phyloP scores from a whole-genome alignment of 441 rosid genomes.

The Croton setiger region DNA sequence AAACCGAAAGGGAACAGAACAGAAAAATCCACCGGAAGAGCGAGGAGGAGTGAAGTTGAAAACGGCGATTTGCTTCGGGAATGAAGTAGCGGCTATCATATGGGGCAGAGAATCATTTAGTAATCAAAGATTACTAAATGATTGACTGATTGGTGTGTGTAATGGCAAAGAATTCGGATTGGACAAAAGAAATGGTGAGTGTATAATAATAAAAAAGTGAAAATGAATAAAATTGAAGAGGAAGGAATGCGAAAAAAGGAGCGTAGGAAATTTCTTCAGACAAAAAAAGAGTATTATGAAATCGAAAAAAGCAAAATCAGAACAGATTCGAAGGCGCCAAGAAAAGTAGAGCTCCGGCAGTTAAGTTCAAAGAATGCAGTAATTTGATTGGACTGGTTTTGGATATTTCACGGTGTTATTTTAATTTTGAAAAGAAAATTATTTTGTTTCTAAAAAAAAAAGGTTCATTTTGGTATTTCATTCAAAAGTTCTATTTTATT shows the following conservation, averaged over 20 bases:
- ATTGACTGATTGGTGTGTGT: no score
- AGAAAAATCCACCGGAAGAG: background rate
- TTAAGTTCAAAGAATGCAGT: no score
- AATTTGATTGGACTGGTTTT: no score
- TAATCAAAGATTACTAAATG: no score
- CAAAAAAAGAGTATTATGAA: background rate
- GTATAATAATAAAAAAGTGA: background rate
- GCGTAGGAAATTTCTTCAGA: no score
- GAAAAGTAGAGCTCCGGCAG: background rate
- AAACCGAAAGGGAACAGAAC: background rate
- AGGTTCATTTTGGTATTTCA: no score
- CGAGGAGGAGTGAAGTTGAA: background rate
- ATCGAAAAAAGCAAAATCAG: background rate
- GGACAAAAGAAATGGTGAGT: background rate
- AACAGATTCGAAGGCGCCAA: background rate
- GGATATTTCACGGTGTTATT: no score
- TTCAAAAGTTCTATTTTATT: no score
- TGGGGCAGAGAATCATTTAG: conserved; percentile 33
- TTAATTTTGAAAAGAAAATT: no score
- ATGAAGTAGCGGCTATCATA: conserved; percentile 39
- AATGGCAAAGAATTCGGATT: background rate
- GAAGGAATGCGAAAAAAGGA: background rate
- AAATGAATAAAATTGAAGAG: background rate
- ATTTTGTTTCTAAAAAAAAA: no score
- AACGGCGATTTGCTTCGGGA: conserved; percentile 15